phyloP scores from a whole-genome alignment of 176 grass and related monocot genomes.

The Poa annua region DNA sequence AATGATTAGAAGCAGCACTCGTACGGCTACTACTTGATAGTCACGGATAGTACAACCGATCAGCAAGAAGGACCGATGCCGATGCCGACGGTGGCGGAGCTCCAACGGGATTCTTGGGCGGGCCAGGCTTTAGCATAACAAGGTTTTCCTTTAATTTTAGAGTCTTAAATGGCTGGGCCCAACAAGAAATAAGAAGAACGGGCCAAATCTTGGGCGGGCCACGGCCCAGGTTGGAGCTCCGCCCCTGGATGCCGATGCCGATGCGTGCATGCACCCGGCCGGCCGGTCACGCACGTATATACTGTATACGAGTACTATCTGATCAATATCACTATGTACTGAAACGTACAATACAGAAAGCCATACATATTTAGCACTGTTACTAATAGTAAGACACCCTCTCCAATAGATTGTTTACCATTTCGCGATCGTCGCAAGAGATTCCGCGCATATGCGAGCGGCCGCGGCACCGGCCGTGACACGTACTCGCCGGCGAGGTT shows the following conservation, averaged over 20 bases:
- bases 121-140: no score
- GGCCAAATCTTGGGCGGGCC: no score
- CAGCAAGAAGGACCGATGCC: not conserved
- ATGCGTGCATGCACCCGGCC: conserved; percentile 25
- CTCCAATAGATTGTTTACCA: not conserved
- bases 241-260: not conserved
- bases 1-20: not conserved
- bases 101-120: no score
- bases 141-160: no score
- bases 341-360: not conserved
- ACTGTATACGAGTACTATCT: not conserved
- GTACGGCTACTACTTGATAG: not conserved
- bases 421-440: not conserved
- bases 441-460: no score
- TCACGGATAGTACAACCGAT: conserved; percentile 38
- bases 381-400: not conserved
- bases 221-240: no score
- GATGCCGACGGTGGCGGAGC: no score
- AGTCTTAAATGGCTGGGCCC: no score
- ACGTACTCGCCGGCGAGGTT: conserved; percentile 20
- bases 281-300: not conserved
- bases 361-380: not conserved
- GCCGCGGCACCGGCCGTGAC: conserved; percentile 36
- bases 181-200: no score
- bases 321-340: not conserved